A percentile compares a stretch with the other conserved stretches of the same genome.
phyloP scores from a whole-genome alignment of 805 yeast genomes.

The Barnettozyma wickerhamii region DNA sequence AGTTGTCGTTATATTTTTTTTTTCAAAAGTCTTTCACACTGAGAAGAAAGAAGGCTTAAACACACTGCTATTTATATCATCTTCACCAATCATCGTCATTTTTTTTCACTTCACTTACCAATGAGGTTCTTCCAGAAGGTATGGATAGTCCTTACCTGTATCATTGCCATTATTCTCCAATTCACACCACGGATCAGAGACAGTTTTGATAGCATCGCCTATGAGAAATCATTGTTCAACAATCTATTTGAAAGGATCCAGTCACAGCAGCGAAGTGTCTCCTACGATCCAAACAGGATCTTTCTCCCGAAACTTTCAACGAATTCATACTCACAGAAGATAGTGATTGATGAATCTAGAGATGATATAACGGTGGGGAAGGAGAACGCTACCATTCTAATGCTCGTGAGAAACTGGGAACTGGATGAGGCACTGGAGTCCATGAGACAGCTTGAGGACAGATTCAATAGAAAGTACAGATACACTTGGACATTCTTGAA shows the following conservation, averaged over 20 bases:
- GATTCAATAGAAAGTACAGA: constrained; percentile 60
- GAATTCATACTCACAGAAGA: constrained; percentile 33
- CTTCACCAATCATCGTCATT: neutral
- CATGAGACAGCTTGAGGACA: constrained; percentile 74
- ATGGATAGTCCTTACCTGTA: constrained; percentile 24
- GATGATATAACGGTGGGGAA: constrained; percentile 39
- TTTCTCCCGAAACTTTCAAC: constrained; percentile 32
- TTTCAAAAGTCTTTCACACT: neutral
- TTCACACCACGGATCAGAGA: constrained; percentile 18
- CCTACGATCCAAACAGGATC: constrained; percentile 17
- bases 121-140: constrained; percentile 25
- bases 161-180: constrained; percentile 18
- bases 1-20: constrained; percentile 9
- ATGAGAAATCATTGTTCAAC: constrained; percentile 16
- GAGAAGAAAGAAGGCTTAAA: too few species aligned
- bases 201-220: constrained; percentile 17
- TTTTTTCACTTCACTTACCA: too few species aligned
- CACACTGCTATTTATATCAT: too few species aligned
- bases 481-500: constrained; percentile 80
- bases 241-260: constrained; percentile 22
- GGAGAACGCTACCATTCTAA: constrained; percentile 83
- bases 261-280: constrained; percentile 7
- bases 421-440: constrained; percentile 66
- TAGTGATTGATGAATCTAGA: constrained; percentile 25
- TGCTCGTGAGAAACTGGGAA: constrained; percentile 85